These are phyloP conservation scores for Biscutella auriculata DNA, from an alignment of 441 rosid species.

Conservation along the genomic window DNA sequence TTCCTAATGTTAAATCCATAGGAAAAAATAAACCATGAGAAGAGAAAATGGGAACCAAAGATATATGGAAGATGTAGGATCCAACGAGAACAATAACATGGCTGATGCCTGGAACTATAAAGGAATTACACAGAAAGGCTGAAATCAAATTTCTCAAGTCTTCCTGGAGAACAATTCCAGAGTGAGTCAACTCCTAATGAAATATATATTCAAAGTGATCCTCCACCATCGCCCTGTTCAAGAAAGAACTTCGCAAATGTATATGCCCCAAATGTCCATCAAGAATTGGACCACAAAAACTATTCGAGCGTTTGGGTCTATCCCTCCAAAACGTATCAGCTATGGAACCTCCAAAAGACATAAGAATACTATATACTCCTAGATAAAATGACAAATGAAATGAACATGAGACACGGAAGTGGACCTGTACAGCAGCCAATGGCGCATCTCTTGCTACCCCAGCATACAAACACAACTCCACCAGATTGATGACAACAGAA, in stretches of 20 bases:
- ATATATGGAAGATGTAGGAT: neutral
- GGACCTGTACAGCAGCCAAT: constrained; percentile 79
- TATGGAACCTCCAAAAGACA: neutral
- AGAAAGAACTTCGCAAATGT: neutral
- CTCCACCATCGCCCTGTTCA: neutral
- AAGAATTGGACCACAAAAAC: neutral
- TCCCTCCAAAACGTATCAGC: constrained; percentile 5
- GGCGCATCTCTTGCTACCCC: constrained; percentile 71
- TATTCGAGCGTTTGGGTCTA: neutral
- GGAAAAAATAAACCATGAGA: neutral
- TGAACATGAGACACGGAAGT: constrained; percentile 12
- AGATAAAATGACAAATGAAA: constrained; percentile 9
- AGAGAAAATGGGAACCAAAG: constrained; percentile 3
- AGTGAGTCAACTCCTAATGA: neutral
- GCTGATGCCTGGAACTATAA: constrained; percentile 1
- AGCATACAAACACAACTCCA: constrained; percentile 64
- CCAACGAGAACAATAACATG: neutral
- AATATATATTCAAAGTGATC: neutral
- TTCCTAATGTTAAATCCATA: neutral
- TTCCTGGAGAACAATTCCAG: constrained; percentile 2
- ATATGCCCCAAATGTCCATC: neutral
- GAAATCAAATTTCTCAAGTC: neutral
- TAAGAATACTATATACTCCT: constrained; percentile 9
- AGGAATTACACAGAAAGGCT: neutral
- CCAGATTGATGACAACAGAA: constrained; percentile 58